Evolutionary conservation across 176 grass and related monocot species (phyloP).

Genomic region (Poa annua): DNA sequence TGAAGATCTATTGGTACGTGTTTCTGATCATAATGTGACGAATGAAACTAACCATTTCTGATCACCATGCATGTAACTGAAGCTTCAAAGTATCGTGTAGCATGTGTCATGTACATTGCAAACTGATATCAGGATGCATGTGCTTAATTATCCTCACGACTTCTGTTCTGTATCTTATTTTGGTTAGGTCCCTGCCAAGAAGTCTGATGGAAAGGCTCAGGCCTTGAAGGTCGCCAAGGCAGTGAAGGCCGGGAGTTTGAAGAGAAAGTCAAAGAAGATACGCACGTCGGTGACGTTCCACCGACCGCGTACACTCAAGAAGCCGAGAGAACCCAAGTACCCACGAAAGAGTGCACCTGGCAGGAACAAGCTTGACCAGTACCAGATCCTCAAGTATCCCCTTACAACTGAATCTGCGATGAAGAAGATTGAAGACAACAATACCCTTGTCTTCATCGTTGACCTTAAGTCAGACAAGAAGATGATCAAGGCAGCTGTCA

Average conservation of each 20-base stretch:
- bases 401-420: not conserved
- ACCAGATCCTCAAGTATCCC: slow-evolving; percentile 11
- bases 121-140: not conserved
- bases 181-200: not conserved
- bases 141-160: not conserved
- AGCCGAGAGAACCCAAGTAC: slow-evolving; percentile 2
- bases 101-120: not conserved
- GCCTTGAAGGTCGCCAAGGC: slow-evolving; percentile 23
- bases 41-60: slow-evolving; percentile 3
- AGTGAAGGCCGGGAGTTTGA: not conserved
- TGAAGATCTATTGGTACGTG: slow-evolving; percentile 1
- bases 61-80: not conserved
- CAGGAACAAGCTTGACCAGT: slow-evolving; percentile 2
- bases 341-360: not conserved
- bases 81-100: not conserved
- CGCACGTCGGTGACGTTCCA: not conserved
- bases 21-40: slow-evolving; percentile 20
- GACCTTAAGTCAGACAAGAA: not conserved
- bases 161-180: not conserved
- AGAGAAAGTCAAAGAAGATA: not conserved
- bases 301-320: not conserved
- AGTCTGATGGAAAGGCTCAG: slow-evolving; percentile 7
- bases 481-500: slow-evolving; percentile 33
- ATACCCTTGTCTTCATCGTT: slow-evolving; percentile 2
- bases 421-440: slow-evolving; percentile 6